These are phyloP conservation scores for Phanerodontia chrysosporium DNA, from an alignment of 768 basidiomycete species.

Conservation along the genomic window DNA sequence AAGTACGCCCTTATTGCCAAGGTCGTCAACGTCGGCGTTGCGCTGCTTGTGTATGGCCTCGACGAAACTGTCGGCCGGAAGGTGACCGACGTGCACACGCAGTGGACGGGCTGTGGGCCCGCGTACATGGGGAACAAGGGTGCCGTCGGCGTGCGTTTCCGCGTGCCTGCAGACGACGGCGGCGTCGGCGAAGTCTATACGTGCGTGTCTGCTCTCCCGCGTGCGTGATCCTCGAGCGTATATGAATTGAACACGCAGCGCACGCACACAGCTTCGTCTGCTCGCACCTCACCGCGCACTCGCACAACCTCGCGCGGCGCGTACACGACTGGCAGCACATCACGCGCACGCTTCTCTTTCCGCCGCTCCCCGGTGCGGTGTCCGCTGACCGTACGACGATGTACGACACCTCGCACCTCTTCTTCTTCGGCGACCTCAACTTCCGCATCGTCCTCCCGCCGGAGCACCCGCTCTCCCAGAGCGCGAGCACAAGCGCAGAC, in stretches of 20 bases:
- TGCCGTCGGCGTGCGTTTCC: constrained; percentile 84
- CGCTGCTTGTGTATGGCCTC: constrained; percentile 80
- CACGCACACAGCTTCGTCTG: constrained; percentile 68
- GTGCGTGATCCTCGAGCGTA: background rate
- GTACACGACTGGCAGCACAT: constrained; percentile 81
- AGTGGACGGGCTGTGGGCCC: constrained; percentile 72
- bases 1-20: constrained; percentile 75
- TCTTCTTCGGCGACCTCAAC: constrained; percentile 92
- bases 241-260: constrained; percentile 1
- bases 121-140: constrained; percentile 92
- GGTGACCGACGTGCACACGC: constrained; percentile 62
- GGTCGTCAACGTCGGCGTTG: constrained; percentile 82
- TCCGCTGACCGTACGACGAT: constrained; percentile 50
- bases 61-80: constrained; percentile 61
- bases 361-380: constrained; percentile 38
- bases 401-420: constrained; percentile 84
- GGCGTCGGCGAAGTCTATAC: constrained; percentile 74
- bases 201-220: constrained; percentile 43
- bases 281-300: constrained; percentile 87
- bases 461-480: constrained; percentile 41
- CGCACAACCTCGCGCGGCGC: constrained; percentile 56
- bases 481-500: constrained; percentile 31
- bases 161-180: constrained; percentile 53
- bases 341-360: constrained; percentile 75
- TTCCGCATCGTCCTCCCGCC: constrained; percentile 73